Percentiles rank a stretch among this genome's conserved stretches.
phyloP scores from a whole-genome alignment of 2,329 filamentous ascomycete genomes.

The Aulographum hederae region DNA sequence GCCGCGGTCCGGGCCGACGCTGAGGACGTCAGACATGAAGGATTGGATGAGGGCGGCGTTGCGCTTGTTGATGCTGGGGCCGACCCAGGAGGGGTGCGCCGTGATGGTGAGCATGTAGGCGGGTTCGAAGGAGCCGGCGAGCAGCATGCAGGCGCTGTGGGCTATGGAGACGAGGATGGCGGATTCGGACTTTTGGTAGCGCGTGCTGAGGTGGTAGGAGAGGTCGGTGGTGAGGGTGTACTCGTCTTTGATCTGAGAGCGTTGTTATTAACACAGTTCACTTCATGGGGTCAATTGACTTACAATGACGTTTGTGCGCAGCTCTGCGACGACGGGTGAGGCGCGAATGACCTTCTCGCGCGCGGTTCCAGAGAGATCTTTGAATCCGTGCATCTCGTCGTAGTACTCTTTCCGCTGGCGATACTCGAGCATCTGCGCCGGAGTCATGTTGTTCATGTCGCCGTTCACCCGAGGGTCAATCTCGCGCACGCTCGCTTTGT shows the following conservation, averaged over 20 bases:
- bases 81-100: slow-evolving; percentile 49
- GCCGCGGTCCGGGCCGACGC: slow-evolving; percentile 47
- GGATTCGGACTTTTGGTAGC: slow-evolving; percentile 57
- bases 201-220: slow-evolving; percentile 51
- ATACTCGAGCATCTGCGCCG: background rate
- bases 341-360: slow-evolving; percentile 25
- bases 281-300: too few species aligned
- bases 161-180: slow-evolving; percentile 61
- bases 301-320: slow-evolving; percentile 33
- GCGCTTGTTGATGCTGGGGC: slow-evolving; percentile 60
- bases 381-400: slow-evolving; percentile 16
- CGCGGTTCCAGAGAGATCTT: slow-evolving; percentile 8
- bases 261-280: slow-evolving; percentile 5
- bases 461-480: too few species aligned
- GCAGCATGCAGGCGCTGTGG: slow-evolving; percentile 56
- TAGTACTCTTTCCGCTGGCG: slow-evolving; percentile 9
- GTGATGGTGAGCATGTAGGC: slow-evolving; percentile 63
- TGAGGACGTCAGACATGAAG: slow-evolving; percentile 54
- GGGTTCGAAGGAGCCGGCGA: slow-evolving; percentile 58
- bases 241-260: slow-evolving; percentile 50
- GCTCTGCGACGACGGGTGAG: slow-evolving; percentile 27
- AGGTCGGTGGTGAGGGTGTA: slow-evolving; percentile 57
- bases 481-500: background rate
- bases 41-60: slow-evolving; percentile 61
- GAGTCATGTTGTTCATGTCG: too few species aligned